A percentile compares a stretch with the other conserved stretches of the same genome.
Conservation (phyloP, 768 basidiomycete species). For the Clitopilus passeckerianus region DNA sequence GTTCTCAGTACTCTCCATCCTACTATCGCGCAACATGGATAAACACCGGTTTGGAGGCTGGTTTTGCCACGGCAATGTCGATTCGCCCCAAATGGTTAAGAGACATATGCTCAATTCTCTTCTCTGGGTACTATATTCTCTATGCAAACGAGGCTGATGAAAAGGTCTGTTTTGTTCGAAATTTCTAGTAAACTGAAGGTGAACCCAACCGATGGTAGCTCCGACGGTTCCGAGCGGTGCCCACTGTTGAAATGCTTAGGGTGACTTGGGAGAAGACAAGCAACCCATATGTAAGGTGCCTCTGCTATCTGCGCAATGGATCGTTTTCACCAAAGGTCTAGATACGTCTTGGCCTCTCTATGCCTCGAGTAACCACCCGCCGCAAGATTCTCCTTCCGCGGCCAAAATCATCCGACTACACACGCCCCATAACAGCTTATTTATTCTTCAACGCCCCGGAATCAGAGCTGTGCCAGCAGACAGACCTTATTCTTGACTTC, state of each 20-base stretch:
- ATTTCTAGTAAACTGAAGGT: background rate
- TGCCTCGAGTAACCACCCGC: slow-evolving; percentile 59
- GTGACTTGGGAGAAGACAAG: slow-evolving; percentile 95
- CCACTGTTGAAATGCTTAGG: slow-evolving; percentile 94
- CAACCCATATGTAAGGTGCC: slow-evolving; percentile 75
- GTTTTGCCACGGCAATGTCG: slow-evolving; percentile 93
- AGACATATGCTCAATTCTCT: slow-evolving; percentile 81
- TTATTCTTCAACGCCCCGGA: slow-evolving; percentile 78
- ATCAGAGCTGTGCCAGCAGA: slow-evolving; percentile 54
- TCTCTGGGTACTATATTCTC: slow-evolving; percentile 84
- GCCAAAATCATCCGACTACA: slow-evolving; percentile 68
- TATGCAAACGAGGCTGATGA: slow-evolving; percentile 92
- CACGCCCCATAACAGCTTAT: slow-evolving; percentile 77
- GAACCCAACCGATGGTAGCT: slow-evolving; percentile 42
- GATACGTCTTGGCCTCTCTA: slow-evolving; percentile 43
- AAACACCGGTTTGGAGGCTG: slow-evolving; percentile 90
- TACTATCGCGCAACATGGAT: slow-evolving; percentile 98
- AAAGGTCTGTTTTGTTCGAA: slow-evolving; percentile 52
- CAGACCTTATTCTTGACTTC: slow-evolving; percentile 85
- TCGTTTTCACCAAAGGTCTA: slow-evolving; percentile 45
- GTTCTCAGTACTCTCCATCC: slow-evolving; percentile 74
- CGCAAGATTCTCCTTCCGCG: slow-evolving; percentile 81
- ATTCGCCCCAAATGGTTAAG: slow-evolving; percentile 90
- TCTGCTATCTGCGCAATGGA: slow-evolving; percentile 5
- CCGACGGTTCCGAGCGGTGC: slow-evolving; percentile 85